Conservation (phyloP, 768 basidiomycete species). For the Trametes punicea region DNA sequence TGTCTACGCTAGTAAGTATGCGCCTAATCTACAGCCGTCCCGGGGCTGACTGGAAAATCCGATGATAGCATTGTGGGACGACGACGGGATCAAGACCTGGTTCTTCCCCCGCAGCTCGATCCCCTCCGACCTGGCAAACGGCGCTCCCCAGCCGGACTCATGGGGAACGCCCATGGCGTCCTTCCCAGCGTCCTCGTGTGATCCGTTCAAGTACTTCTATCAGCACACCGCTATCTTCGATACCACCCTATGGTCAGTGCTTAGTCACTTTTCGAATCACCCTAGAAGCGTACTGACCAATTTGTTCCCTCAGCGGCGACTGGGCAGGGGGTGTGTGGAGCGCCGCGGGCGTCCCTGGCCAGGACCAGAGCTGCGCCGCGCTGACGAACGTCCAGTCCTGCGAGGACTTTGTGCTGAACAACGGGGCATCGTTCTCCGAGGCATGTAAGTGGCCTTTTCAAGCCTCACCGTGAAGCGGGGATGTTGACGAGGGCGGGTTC, state of each 20-base stretch:
- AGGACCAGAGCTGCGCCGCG: constrained; percentile 80
- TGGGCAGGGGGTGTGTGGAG: constrained; percentile 88
- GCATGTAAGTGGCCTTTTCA: constrained; percentile 57
- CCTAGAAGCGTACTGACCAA: constrained; percentile 4
- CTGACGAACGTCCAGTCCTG: constrained; percentile 83
- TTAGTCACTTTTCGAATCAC: constrained; percentile 4
- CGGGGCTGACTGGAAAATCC: not conserved
- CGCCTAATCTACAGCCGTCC: not conserved
- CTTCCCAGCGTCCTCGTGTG: constrained; percentile 74
- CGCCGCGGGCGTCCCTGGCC: constrained; percentile 70
- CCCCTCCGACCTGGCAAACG: constrained; percentile 73
- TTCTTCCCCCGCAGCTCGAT: constrained; percentile 77
- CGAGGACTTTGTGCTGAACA: constrained; percentile 68
- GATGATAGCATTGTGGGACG: constrained; percentile 70
- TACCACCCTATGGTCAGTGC: constrained; percentile 73
- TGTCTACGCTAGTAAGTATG: constrained; percentile 79
- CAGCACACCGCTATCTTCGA: constrained; percentile 79
- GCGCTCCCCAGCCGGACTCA: constrained; percentile 63
- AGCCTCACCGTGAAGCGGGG: not conserved
- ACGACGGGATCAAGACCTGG: constrained; percentile 70
- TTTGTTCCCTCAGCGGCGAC: constrained; percentile 57
- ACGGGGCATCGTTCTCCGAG: constrained; percentile 65
- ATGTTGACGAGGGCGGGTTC: not conserved
- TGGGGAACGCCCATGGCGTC: constrained; percentile 80
- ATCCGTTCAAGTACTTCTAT: constrained; percentile 76